Base-by-base conservation (phyloP, 257 asterid species). In the Asclepias syriaca region DNA sequence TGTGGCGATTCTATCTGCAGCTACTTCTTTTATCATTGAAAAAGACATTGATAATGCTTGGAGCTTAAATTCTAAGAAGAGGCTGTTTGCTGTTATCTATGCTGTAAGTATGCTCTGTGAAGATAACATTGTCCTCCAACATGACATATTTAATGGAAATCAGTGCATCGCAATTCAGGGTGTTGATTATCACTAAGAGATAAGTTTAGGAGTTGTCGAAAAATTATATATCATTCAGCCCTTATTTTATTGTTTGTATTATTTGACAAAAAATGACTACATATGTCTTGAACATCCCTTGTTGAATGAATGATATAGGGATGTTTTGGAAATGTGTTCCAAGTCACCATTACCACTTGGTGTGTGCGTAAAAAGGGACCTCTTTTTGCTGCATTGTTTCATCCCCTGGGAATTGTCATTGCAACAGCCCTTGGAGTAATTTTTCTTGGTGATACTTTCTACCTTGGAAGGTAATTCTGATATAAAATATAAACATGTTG, bases 301-400 rank as follows among this genome's bases (percentile, higher is more conserved):
- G 13, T 55, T 66, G 46, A 9, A 43, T 27, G 8, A 57, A 46
- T 4, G 56, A 67, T 70, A 72, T 78, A 90, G 95, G 92, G 81
- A 29, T 45, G 83, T 0, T 90, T 88, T 74, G 96, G 95, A 51
- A 84, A 78, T 78, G 87, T 77, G 2, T 90, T 90, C 67, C 95
- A 86, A 86, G 79, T 86, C 10, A 59, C 87, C 5, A 77, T 90
- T 3, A 21, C 60, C 18, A 70, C 87, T 75, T 88, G 96, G 96
- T 90, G 95, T 67, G 73, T 88, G 69, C 80, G 82, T 55, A 85
- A 80, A 73, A 83, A 48, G 73, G 95, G 96, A 0, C 96, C 96
- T 69, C 73, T 90, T 53, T 90, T 90, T 80, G 88, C 66, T 2
- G 85, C 92, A 45, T 51, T 88, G 70, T 90, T 90, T 77, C 90